phyloP scores from a whole-genome alignment of 2,329 filamentous ascomycete genomes.

The Hymenoscyphus salicellus region DNA sequence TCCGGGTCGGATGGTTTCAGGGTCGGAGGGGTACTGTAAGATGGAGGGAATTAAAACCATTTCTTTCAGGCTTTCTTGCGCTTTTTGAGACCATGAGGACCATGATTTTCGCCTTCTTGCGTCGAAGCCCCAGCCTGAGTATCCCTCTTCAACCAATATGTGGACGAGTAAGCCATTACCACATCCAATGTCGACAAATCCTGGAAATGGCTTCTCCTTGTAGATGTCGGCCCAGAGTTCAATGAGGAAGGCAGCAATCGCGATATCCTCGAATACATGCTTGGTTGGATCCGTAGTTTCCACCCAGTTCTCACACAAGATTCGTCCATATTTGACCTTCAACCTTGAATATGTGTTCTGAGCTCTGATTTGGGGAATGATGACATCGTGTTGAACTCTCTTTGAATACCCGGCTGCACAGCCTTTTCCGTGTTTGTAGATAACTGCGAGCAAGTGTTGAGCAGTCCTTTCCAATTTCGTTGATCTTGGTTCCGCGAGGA shows the following conservation, averaged over 20 bases:
- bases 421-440: conserved; percentile 73
- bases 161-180: conserved; percentile 90
- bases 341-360: conserved; percentile 80
- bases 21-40: conserved; percentile 16
- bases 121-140: conserved; percentile 85
- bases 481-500: conserved; percentile 36
- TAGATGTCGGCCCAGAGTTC: conserved; percentile 92
- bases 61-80: conserved; percentile 53
- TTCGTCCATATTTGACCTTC: conserved; percentile 73
- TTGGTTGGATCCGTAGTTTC: conserved; percentile 85
- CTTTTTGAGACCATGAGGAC: conserved; percentile 60
- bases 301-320: conserved; percentile 72
- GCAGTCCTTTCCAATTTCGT: conserved; percentile 63
- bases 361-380: conserved; percentile 72
- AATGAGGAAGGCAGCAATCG: conserved; percentile 87
- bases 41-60: conserved; percentile 56
- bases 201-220: conserved; percentile 59
- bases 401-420: conserved; percentile 68
- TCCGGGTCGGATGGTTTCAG: neutral
- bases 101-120: conserved; percentile 83
- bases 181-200: conserved; percentile 94
- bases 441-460: conserved; percentile 62
- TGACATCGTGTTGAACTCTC: conserved; percentile 75
- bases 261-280: conserved; percentile 91
- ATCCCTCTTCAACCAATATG: conserved; percentile 77